A percentile compares a stretch with the other conserved stretches of the same genome.
phyloP scores from a whole-genome alignment of 257 asterid species.

The Nicotiana noctiflora region DNA sequence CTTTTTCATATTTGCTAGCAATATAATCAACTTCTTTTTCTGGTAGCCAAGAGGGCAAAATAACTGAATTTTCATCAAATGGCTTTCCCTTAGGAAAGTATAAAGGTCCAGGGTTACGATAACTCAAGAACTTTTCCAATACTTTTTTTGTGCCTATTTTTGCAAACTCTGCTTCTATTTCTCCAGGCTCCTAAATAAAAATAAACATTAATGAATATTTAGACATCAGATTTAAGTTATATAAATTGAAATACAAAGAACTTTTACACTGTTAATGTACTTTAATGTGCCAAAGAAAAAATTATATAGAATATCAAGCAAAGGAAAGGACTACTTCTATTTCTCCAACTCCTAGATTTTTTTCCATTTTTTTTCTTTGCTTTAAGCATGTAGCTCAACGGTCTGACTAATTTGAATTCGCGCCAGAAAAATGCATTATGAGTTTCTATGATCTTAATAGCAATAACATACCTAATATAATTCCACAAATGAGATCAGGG shows the following conservation, averaged over 20 bases:
- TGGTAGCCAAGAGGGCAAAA: slow-evolving; percentile 23
- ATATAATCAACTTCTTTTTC: slow-evolving; percentile 20
- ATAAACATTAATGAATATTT: neutral
- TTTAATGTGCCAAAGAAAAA: no score
- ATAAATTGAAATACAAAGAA: no score
- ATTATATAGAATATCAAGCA: neutral
- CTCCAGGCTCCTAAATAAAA: slow-evolving; percentile 23
- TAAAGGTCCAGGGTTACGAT: slow-evolving; percentile 20
- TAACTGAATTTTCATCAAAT: slow-evolving; percentile 8
- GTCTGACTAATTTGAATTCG: neutral
- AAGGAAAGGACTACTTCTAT: no score
- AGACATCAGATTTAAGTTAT: no score
- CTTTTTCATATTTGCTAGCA: slow-evolving; percentile 14
- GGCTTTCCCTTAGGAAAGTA: slow-evolving; percentile 20
- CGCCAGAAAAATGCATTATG: no score
- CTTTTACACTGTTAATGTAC: no score
- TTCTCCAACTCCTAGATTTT: no score
- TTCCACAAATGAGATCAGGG: no score
- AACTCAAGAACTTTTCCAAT: slow-evolving; percentile 11
- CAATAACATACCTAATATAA: no score
- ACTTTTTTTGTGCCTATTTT: slow-evolving; percentile 15
- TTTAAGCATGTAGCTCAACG: no score
- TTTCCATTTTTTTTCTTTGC: no score
- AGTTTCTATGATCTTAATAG: neutral
- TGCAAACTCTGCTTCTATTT: slow-evolving; percentile 28